Percentiles rank a stretch among this genome's conserved stretches.
These are phyloP conservation scores for Moniliella sp. DNA, from an alignment of 1,284 basidiomycete species.

Conservation along the genomic window DNA sequence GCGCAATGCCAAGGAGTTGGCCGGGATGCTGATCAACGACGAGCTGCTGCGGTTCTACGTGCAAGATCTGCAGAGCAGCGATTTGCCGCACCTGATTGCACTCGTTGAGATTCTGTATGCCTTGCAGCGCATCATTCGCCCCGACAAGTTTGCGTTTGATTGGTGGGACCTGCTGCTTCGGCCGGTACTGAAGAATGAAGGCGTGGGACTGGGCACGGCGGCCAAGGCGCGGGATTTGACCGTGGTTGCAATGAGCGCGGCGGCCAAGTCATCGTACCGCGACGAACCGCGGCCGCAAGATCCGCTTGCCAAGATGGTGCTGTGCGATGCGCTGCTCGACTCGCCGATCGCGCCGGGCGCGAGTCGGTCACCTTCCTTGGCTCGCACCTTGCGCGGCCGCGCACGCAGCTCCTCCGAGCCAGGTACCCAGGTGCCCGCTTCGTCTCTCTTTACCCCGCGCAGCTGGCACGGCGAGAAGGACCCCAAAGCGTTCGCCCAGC, in stretches of 20 bases:
- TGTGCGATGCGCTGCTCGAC: too few relatives aligned
- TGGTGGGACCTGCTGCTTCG: constrained; percentile 27
- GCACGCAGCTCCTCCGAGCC: background rate
- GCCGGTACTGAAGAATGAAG: constrained; percentile 15
- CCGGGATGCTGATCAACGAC: too few relatives aligned
- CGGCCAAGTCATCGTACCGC: constrained; percentile 13
- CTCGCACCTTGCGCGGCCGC: background rate
- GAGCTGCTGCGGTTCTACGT: too few relatives aligned
- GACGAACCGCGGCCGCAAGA: constrained; percentile 15
- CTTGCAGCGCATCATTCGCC: constrained; percentile 10
- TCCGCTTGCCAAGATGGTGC: constrained; percentile 11
- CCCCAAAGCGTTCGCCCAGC: background rate
- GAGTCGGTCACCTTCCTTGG: too few relatives aligned
- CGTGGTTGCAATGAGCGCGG: constrained; percentile 12
- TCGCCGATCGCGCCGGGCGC: too few relatives aligned
- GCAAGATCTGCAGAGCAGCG: too few relatives aligned
- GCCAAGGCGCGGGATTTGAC: constrained; percentile 15
- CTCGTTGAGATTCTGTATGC: background rate
- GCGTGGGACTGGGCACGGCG: constrained; percentile 8
- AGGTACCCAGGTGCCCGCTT: background rate
- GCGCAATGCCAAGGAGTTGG: too few relatives aligned
- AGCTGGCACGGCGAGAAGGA: too few relatives aligned
- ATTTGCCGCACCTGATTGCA: background rate
- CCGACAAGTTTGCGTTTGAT: constrained; percentile 10
- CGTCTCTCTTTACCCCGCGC: background rate